Evolutionary conservation across 257 asterid species (phyloP), one percentile per base, ranked within the genome.

Genomic region (Echites panduratus): DNA sequence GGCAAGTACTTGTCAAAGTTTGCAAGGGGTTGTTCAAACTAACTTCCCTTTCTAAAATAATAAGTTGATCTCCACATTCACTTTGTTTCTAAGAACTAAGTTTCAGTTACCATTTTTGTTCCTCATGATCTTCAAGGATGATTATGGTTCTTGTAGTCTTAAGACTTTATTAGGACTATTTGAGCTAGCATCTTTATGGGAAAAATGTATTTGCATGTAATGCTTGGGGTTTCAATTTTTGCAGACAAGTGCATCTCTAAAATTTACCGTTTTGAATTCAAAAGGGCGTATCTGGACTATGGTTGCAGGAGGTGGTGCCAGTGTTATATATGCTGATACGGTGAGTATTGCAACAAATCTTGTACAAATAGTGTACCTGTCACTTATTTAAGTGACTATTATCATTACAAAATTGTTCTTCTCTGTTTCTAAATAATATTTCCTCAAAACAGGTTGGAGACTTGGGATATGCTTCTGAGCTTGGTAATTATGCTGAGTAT

Each of bases 291-390:
- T 93, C 73, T 93, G 98, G 98, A 93, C 98, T 70, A 93, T 90
- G 98, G 98, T 93, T 47, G 98, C 98, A 76, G 97, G 98, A 70
- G 98, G 98, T 58, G 98, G 98, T 76, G 97, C 98, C 63, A 93
- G 98, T 82, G 98, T 93, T 22, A 93, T 93, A 64, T 93, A 89
- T 82, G 98, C 98, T 13, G 96, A 93, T 84, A 93, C 98, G 11
- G 98, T 89, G 75, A 89, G 97, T 78, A 22, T 59, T 70, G 77
- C 26, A 11, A 56, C 44, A 56, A 61, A 9, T 71, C 45, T 71
- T 75, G 43, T 53, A 41, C 24, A 41, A 45, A 45, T n/a, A 66
- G n/a, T 27, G 49, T 59, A 22, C 5, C 16, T 41, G 63, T 52
- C 68, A 66, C 27, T 52, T 26, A 49, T 61, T 50, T 50, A 14